phyloP scores from a whole-genome alignment of 139 green algal genomes.

The Tetraselmis striata region DNA sequence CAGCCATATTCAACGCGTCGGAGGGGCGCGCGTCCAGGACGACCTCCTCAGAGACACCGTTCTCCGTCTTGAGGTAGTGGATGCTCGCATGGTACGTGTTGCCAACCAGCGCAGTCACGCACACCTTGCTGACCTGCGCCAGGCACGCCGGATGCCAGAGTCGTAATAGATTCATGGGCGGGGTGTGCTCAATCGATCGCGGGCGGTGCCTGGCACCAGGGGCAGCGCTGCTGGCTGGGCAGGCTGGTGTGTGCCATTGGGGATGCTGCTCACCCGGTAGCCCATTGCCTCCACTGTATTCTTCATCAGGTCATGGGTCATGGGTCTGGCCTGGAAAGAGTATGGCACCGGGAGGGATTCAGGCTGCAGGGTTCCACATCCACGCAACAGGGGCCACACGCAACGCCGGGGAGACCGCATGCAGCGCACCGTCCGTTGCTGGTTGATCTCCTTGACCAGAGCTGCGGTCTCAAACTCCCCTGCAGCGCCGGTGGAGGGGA shows the following conservation, averaged over 20 bases:
- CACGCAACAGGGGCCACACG: not conserved
- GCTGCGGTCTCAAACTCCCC: slow-evolving; percentile 44
- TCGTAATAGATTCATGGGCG: no score
- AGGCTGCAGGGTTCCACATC: no score
- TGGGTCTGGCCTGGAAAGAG: slow-evolving; percentile 32
- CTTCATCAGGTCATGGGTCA: slow-evolving; percentile 62
- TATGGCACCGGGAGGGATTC: not conserved
- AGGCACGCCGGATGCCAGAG: not conserved
- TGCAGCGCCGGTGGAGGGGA: no score
- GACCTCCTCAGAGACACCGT: slow-evolving; percentile 28
- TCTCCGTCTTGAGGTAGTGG: slow-evolving; percentile 10
- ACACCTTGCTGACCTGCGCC: slow-evolving; percentile 44
- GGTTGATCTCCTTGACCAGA: slow-evolving; percentile 41
- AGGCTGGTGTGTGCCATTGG: no score
- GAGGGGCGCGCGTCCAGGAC: slow-evolving; percentile 63
- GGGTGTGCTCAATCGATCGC: no score
- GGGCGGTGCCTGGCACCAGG: no score
- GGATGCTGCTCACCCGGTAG: slow-evolving; percentile 34
- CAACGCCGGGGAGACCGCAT: not conserved
- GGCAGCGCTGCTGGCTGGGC: no score
- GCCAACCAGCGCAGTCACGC: slow-evolving; percentile 39
- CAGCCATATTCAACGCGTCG: slow-evolving; percentile 81
- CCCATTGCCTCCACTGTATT: slow-evolving; percentile 42
- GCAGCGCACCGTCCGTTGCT: slow-evolving; percentile 22
- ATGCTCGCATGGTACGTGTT: slow-evolving; percentile 60